Evolutionary conservation across 768 basidiomycete species (phyloP).

Genomic region (Mycena galericulata): DNA sequence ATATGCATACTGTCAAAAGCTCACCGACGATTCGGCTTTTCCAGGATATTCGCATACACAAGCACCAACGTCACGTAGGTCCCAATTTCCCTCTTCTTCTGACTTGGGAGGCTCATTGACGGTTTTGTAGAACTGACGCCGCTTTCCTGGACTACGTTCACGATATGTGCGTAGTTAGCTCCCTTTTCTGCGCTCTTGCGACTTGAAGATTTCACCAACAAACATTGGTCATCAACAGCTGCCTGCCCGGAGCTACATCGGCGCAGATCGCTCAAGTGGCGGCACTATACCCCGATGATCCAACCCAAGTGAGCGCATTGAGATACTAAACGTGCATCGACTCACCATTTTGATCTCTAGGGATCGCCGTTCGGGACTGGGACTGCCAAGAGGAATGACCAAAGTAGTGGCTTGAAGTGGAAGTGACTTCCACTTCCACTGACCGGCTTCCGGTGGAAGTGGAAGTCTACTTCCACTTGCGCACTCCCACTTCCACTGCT

Average conservation of each 20-base stretch:
- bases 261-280: not conserved
- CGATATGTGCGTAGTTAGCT: not conserved
- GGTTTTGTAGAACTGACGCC: not conserved
- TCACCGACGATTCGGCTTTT: not conserved
- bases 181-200: too few species aligned
- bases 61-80: not conserved
- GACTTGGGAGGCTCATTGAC: not conserved
- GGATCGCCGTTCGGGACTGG: not conserved
- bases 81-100: not conserved
- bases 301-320: not conserved
- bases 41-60: not conserved
- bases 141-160: not conserved
- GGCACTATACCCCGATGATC: not conserved
- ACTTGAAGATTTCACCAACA: too few species aligned
- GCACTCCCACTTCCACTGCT: too few species aligned
- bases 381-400: constrained; percentile 4
- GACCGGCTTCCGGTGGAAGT: too few species aligned
- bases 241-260: not conserved
- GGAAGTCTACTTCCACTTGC: too few species aligned
- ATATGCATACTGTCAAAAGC: not conserved
- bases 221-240: not conserved
- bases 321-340: too few species aligned
- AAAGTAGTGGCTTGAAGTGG: constrained; percentile 19
- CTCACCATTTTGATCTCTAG: not conserved
- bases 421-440: constrained; percentile 18